phyloP scores from a whole-genome alignment of 352 stramenopile species.

The Phytophthora pistaciae region DNA sequence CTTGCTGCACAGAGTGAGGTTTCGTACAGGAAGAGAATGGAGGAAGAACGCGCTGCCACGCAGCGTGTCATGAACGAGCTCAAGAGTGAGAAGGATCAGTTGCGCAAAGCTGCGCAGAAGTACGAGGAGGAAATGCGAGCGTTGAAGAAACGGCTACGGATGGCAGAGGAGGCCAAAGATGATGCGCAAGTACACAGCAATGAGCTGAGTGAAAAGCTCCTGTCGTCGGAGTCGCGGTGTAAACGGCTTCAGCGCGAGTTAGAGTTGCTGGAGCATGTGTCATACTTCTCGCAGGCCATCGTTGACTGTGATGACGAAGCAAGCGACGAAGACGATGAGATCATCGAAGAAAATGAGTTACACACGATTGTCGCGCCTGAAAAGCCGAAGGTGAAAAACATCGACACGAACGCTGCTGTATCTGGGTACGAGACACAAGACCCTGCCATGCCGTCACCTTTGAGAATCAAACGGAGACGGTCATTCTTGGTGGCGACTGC shows the following conservation, averaged over 20 bases:
- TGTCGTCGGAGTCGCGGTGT: constrained; percentile 73
- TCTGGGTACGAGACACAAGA: background rate
- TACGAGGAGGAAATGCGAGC: constrained; percentile 39
- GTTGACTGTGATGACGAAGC: constrained; percentile 75
- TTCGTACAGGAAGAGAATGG: constrained; percentile 52
- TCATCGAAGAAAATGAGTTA: constrained; percentile 32
- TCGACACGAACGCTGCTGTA: background rate
- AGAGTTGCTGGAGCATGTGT: constrained; percentile 78
- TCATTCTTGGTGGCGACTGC: constrained; percentile 29
- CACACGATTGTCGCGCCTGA: constrained; percentile 12
- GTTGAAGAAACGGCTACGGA: constrained; percentile 46
- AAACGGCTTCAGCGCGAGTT: constrained; percentile 79
- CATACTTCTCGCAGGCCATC: constrained; percentile 74
- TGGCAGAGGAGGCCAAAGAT: constrained; percentile 49
- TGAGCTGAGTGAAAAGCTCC: constrained; percentile 60
- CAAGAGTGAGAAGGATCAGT: constrained; percentile 37
- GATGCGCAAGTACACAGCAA: constrained; percentile 54
- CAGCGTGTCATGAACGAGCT: constrained; percentile 38
- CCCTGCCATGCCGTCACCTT: constrained; percentile 20
- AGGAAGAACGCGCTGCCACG: constrained; percentile 43
- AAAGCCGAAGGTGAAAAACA: constrained; percentile 8
- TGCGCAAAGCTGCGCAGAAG: constrained; percentile 25
- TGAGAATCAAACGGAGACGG: constrained; percentile 33
- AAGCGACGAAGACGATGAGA: constrained; percentile 74
- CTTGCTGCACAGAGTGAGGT: constrained; percentile 52